Base-by-base conservation (phyloP, 306 rosid species). In the Trifolium subterraneum region DNA sequence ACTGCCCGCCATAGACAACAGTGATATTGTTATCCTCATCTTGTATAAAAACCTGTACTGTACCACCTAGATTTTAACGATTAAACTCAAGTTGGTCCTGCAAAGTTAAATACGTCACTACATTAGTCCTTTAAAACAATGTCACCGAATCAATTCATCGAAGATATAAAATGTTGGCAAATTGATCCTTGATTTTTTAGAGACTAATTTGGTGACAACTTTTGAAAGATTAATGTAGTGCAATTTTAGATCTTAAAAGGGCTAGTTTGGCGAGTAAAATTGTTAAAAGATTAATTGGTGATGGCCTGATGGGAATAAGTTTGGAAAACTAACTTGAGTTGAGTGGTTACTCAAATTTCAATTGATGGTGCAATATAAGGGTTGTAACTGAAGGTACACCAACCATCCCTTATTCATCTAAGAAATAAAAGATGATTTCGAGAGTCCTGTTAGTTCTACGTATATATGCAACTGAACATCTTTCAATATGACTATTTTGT, bases 401-500 rank as follows among this genome's bases (percentile, higher is more conserved):
- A 29, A 29, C 20, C 54, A 50, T 38, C 68, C n/a, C 14, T 9
- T 48, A 14, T 51, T 51, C 58, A 44, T 56, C 39, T 67, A 58
- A 52, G 59, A 64, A 52, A 70, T 63, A 58, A 47, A 44, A 56
- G 59, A 64, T 56, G 48, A 70, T 23, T 76, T 22, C 29, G 0
- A 16, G 48, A 38, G 39, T 18, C 38, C 14, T 27, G 67, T 48
- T 48, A 14, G 65, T 62, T 62, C 67, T 52, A 69, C 60, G 22
- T 45, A 23, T 18, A 39, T 52, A 35, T 41, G 61, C 27, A 41
- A 41, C 14, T 41, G 45, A 41, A 41, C 14, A 41, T 41, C 14
- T 41, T 41, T 10, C 45, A 36, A 7, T 36, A 36, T 36, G 41
- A 36, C 41, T 36, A 7, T 36, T 36, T 36, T 36, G 41, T 7